Evolutionary conservation across 164 flowering plant species (phyloP).

Genomic region (Aristolochia fimbriata): DNA sequence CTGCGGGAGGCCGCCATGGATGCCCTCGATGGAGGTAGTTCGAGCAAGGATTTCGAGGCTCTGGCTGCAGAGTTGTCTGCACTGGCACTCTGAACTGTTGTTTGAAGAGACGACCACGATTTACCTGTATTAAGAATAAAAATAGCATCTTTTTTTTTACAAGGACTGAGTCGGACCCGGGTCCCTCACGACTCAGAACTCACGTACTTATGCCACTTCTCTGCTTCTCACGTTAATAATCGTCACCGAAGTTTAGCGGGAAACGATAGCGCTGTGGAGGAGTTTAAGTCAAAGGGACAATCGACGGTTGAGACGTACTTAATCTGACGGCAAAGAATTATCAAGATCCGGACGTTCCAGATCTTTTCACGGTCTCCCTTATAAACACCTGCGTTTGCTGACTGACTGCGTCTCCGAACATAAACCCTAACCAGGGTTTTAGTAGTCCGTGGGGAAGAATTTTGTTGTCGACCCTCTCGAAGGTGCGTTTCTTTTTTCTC

Average conservation of each 20-base stretch:
- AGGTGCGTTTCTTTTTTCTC: constrained; percentile 3
- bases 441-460: background rate
- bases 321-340: background rate
- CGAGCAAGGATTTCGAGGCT: constrained; percentile 4
- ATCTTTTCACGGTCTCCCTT: background rate
- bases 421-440: constrained; percentile 6
- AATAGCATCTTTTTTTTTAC: too few species aligned
- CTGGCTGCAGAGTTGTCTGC: constrained; percentile 4
- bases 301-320: background rate
- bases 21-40: constrained; percentile 12
- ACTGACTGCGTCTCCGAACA: too few species aligned
- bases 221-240: background rate
- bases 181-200: too few species aligned
- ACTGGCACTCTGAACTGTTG: too few species aligned
- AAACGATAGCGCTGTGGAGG: too few species aligned
- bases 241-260: background rate
- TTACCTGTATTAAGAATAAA: too few species aligned
- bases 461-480: background rate
- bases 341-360: background rate
- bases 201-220: too few species aligned
- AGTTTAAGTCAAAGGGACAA: background rate
- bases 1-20: background rate
- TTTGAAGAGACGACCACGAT: too few species aligned
- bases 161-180: too few species aligned
- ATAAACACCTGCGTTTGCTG: background rate